These are phyloP conservation scores for Mrakia blollopis DNA, from an alignment of 768 basidiomycete species.

Conservation along the genomic window DNA sequence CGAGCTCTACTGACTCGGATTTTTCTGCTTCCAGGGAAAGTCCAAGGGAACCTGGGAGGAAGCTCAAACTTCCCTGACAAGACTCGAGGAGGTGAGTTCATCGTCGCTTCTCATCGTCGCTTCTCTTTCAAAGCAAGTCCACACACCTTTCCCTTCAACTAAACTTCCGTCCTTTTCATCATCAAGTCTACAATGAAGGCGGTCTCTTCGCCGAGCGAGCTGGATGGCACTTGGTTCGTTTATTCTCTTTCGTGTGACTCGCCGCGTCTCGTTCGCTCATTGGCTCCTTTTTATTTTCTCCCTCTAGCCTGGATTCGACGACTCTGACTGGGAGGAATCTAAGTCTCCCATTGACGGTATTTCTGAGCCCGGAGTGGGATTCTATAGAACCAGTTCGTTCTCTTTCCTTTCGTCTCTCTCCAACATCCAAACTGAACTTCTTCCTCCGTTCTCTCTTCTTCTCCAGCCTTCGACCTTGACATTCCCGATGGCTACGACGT, in stretches of 20 bases:
- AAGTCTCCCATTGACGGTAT: slow-evolving; percentile 60
- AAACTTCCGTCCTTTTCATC: no score
- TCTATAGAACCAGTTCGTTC: slow-evolving; percentile 60
- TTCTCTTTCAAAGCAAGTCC: no score
- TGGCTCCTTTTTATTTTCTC: background rate
- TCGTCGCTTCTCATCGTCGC: no score
- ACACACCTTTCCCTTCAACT: no score
- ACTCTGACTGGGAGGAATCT: slow-evolving; percentile 56
- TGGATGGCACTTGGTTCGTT: slow-evolving; percentile 61
- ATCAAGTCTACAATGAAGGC: slow-evolving; percentile 66
- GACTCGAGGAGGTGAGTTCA: slow-evolving; percentile 49
- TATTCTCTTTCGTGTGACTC: background rate
- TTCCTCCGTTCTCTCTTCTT: background rate
- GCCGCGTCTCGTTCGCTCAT: background rate
- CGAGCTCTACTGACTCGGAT: no score
- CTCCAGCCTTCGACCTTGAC: slow-evolving; percentile 55
- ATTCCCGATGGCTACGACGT: slow-evolving; percentile 61
- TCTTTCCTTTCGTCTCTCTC: background rate
- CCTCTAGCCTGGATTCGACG: slow-evolving; percentile 57
- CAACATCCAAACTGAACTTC: no score
- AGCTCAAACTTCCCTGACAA: slow-evolving; percentile 65
- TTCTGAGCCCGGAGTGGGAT: slow-evolving; percentile 67
- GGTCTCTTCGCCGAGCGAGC: slow-evolving; percentile 49
- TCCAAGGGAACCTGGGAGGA: background rate
- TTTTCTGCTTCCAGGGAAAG: no score